phyloP scores from a whole-genome alignment of 257 asterid genomes.

The Solanum bulbocastanum region DNA sequence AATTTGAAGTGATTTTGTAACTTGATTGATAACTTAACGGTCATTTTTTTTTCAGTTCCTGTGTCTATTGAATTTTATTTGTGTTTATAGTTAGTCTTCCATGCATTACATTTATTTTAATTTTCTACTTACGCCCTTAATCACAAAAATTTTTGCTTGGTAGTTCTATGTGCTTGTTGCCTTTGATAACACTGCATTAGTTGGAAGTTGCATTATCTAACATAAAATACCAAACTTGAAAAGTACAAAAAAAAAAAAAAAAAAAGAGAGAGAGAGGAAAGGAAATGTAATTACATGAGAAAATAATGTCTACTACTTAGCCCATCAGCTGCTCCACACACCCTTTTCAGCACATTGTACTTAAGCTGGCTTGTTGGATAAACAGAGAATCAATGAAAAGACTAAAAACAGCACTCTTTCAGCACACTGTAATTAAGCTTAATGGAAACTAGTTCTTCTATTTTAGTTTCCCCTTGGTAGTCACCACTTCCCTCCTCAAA shows the following conservation, averaged over 20 bases:
- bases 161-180: background rate
- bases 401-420: background rate
- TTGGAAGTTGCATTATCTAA: background rate
- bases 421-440: background rate
- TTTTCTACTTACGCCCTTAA: background rate
- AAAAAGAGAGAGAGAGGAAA: background rate
- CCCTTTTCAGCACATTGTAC: background rate
- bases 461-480: background rate
- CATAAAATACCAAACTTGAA: background rate
- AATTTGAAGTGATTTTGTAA: background rate
- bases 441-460: background rate
- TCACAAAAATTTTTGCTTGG: background rate
- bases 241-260: background rate
- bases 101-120: background rate
- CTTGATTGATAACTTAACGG: background rate
- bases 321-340: background rate
- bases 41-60: background rate
- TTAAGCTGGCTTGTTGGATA: background rate
- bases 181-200: background rate
- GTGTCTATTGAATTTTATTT: background rate
- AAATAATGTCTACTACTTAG: background rate
- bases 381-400: background rate
- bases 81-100: background rate
- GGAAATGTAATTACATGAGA: background rate
- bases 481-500: background rate